Evolutionary conservation across 1,284 basidiomycete genomes (phyloP).

Genomic region (Rhodotorula sp.): DNA sequence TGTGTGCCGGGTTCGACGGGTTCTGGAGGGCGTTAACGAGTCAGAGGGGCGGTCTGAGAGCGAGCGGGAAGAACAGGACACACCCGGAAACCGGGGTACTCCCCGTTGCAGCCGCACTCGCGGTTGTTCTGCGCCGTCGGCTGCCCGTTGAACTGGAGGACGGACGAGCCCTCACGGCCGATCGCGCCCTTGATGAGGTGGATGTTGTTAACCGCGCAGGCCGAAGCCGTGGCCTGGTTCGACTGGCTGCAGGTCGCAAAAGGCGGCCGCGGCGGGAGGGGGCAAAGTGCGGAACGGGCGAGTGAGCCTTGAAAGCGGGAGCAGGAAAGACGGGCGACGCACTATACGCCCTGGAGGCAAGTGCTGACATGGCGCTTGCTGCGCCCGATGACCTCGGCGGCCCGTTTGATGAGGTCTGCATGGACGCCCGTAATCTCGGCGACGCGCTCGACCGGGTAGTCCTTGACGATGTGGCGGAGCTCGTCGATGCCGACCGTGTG

Average conservation of each 20-base stretch:
- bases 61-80: not conserved
- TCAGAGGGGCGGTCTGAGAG: not conserved
- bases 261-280: too few species aligned
- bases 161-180: constrained; percentile 6
- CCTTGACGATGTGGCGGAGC: constrained; percentile 13
- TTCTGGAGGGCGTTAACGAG: not conserved
- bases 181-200: constrained; percentile 17
- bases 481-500: constrained; percentile 22
- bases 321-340: not conserved
- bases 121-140: constrained; percentile 24
- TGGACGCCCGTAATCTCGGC: constrained; percentile 10
- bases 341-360: constrained; percentile 20
- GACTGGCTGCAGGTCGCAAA: not conserved
- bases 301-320: not conserved
- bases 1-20: constrained; percentile 14
- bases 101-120: constrained; percentile 18
- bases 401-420: constrained; percentile 8
- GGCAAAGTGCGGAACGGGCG: too few species aligned
- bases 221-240: constrained; percentile 14
- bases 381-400: constrained; percentile 7
- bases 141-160: constrained; percentile 24
- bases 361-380: constrained; percentile 18
- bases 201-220: constrained; percentile 22
- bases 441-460: constrained; percentile 18
- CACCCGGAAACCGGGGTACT: constrained; percentile 18